A percentile compares a stretch with the other conserved stretches of the same genome.
These are phyloP conservation scores for Orbilia brochopaga DNA, from an alignment of 2,329 filamentous ascomycete species.

Conservation along the genomic window DNA sequence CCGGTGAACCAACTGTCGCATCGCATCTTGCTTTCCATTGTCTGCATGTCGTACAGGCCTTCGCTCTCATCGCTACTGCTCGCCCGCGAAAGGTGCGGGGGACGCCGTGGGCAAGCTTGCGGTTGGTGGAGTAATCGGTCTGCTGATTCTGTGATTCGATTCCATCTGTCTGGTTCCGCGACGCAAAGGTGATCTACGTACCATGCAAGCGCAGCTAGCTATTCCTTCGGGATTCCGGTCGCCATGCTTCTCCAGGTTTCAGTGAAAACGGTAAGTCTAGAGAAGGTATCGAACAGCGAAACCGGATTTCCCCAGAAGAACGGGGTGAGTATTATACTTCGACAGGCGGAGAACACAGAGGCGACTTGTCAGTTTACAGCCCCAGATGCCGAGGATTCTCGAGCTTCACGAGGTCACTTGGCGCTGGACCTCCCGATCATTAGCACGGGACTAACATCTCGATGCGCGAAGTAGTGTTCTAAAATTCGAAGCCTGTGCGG, in stretches of 20 bases:
- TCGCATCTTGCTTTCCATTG: slow-evolving; percentile 37
- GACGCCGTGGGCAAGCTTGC: background rate
- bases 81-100: background rate
- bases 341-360: slow-evolving; percentile 14
- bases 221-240: background rate
- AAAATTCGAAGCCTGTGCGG: too few species aligned
- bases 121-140: background rate
- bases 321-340: slow-evolving; percentile 12
- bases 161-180: background rate
- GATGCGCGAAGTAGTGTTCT: background rate
- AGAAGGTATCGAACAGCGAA: slow-evolving; percentile 16
- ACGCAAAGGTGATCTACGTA: background rate
- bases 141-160: slow-evolving; percentile 10
- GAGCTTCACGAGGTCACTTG: background rate
- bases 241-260: slow-evolving; percentile 6
- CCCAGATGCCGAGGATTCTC: background rate
- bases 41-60: slow-evolving; percentile 28
- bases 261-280: background rate
- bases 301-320: slow-evolving; percentile 18
- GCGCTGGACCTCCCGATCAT: background rate
- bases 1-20: slow-evolving; percentile 13
- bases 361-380: background rate
- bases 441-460: too few species aligned
- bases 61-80: slow-evolving; percentile 16
- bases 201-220: background rate